phyloP scores from a whole-genome alignment of 1,284 basidiomycete genomes.

The Gymnopus androsaceus region DNA sequence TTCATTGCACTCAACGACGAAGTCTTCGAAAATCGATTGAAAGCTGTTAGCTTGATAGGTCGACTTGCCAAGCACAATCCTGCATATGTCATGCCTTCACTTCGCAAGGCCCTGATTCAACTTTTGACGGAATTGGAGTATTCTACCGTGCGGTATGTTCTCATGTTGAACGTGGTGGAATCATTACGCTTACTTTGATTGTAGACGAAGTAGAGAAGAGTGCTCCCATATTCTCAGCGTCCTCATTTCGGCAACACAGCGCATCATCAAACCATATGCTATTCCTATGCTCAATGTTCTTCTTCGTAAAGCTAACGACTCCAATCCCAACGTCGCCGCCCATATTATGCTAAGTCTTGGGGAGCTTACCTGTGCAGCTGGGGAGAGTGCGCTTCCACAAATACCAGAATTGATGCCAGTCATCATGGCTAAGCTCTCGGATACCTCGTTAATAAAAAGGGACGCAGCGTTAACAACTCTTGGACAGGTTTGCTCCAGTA shows the following conservation, averaged over 20 bases:
- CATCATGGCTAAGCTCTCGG: slow-evolving; percentile 86
- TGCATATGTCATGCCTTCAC: slow-evolving; percentile 97
- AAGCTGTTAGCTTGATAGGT: slow-evolving; percentile 91
- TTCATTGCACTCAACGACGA: slow-evolving; percentile 99
- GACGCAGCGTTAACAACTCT: slow-evolving; percentile 94
- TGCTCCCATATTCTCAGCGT: slow-evolving; percentile 87
- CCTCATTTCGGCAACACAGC: slow-evolving; percentile 87
- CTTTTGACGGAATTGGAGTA: slow-evolving; percentile 97
- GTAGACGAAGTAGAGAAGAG: slow-evolving; percentile 85
- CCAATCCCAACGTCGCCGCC: slow-evolving; percentile 87
- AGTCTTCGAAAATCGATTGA: slow-evolving; percentile 90
- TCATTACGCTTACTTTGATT: slow-evolving; percentile 8
- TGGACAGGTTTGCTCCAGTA: slow-evolving; percentile 94
- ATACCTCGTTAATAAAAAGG: slow-evolving; percentile 84
- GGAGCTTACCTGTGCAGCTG: slow-evolving; percentile 91
- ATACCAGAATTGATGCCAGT: slow-evolving; percentile 89
- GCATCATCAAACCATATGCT: slow-evolving; percentile 95
- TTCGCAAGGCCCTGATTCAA: slow-evolving; percentile 95
- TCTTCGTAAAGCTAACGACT: slow-evolving; percentile 85
- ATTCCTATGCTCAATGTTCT: slow-evolving; percentile 95
- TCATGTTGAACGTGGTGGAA: slow-evolving; percentile 3
- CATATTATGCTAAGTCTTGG: slow-evolving; percentile 94
- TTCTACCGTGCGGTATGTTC: slow-evolving; percentile 79
- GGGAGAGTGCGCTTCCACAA: slow-evolving; percentile 86
- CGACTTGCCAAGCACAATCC: slow-evolving; percentile 95